These are phyloP conservation scores for Suillus hirtellus DNA, from an alignment of 768 basidiomycete species.

Conservation along the genomic window DNA sequence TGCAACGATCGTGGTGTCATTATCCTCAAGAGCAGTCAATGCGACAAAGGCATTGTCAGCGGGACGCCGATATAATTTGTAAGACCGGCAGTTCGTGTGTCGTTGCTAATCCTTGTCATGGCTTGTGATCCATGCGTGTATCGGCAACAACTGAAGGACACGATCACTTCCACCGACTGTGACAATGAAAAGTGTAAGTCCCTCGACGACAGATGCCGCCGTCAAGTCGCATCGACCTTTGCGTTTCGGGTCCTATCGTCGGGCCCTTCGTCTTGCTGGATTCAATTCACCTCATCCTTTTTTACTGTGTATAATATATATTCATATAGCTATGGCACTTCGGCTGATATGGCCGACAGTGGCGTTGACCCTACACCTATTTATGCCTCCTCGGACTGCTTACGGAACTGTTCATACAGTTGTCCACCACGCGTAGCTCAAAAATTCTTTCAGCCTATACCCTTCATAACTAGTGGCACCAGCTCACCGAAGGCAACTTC, in stretches of 20 bases:
- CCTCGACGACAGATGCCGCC: too few relatives aligned
- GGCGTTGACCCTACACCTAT: background rate
- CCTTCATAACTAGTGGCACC: background rate
- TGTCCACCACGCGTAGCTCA: background rate
- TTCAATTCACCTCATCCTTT: background rate
- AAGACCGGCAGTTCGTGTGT: slow-evolving; percentile 47
- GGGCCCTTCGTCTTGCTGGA: too few relatives aligned
- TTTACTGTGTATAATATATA: background rate
- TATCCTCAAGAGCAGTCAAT: slow-evolving; percentile 46
- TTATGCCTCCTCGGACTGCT: background rate
- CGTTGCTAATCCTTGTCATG: slow-evolving; percentile 48
- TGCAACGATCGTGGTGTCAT: slow-evolving; percentile 35
- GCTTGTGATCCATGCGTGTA: slow-evolving; percentile 28
- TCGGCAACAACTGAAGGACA: slow-evolving; percentile 44
- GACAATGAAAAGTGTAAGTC: background rate
- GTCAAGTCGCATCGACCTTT: too few relatives aligned
- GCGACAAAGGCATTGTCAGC: slow-evolving; percentile 38
- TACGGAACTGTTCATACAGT: background rate
- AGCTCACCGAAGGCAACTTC: background rate
- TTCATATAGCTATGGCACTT: background rate
- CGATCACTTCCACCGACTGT: background rate
- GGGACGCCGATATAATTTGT: slow-evolving; percentile 41
- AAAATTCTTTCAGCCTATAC: background rate
- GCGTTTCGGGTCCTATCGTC: too few relatives aligned
- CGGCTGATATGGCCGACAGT: background rate